Evolutionary conservation across 2,329 filamentous ascomycete genomes (phyloP), one percentile per base, ranked within the genome.

Genomic region (Calonectria hawksworthii): DNA sequence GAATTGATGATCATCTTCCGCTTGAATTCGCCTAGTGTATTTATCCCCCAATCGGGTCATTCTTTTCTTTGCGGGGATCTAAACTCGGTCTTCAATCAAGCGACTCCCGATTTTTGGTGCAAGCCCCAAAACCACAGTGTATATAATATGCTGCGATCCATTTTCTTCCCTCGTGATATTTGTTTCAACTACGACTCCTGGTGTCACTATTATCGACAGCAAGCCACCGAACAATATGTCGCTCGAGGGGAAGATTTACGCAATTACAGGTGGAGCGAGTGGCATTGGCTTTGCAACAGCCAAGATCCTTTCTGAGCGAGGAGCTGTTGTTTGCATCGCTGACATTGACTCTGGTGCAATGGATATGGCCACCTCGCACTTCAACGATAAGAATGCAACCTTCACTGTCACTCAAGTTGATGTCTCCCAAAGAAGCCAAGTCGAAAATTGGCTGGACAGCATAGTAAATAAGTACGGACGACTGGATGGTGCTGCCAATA

Each of bases 401-500:
- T 83, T 85, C 71, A 79, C 54, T 79, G 86, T 86, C 54, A 83
- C 83, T n/a, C 84, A 83, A 38, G 86, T 91, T 28, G 89, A 91
- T 73, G 84, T 91, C 21, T 87, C 87, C 36, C 85, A 87, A 68
- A 84, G 85, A 64, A 78, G 82, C 7, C 84, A 90, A 34, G 90
- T 91, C 13, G 88, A 92, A 36, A 78, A 79, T 26, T 91, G 90
- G 90, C 86, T 90, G 61, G 82, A 84, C 9, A 82, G 80, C 63
- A 86, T 87, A 14, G 81, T 91, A n/a, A 77, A 84, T n/a, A 84
- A 84, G 38, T 89, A 89, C 68, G 90, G 90, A 6, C 86, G 86
- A 67, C 85, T 92, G 11, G 88, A 91, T 77, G 88, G 89, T 6
- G 89, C 90, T 26, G 90, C 88, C 14, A 92, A 92, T 69, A 85